Evolutionary conservation across 2,329 filamentous ascomycete species (phyloP), one percentile per base, ranked within the genome.

Genomic region (Stagonosporopsis tanaceti): DNA sequence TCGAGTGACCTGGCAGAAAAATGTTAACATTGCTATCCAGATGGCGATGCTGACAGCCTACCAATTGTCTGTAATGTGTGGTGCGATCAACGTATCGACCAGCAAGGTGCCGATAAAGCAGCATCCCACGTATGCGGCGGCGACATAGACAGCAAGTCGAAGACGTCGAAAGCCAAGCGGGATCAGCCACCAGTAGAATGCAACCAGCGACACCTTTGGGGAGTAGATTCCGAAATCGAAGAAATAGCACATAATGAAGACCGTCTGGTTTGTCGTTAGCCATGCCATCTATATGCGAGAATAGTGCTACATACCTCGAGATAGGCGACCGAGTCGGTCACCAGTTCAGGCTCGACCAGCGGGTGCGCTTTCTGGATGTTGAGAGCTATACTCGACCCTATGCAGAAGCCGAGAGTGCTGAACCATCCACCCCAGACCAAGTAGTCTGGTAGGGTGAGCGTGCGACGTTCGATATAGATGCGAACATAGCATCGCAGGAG

Each of bases 151-250:
- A 28, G 60, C 54, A 15, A 67, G 20, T 9, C 64, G 60, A n/a
- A 69, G 60, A 28, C 61, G 59, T 30, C 53, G 48, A 24, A 69
- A 67, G 1, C 64, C 60, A 17, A 32, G 25, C 32, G 65, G 66
- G n/a, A 69, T 63, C 34, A 69, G 42, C 66, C 66, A 69, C 65
- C 64, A 66, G 47, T 64, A 69, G 45, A 69, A 69, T 1, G 66
- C 57, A 5, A 66, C 52, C 3, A 69, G 45, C 3, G 66, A 64
- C 2, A 47, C 58, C 38, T 68, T 69, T 17, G 65, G 66, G 5
- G 68, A 63, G 35, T 64, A 69, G 24, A 69, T 38, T 9, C 64
- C 64, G 6, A 65, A 50, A n/a, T 69, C 62, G 47, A 69, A 68
- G 30, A 68, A 60, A 41, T 60, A 69, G 17, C 50, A 53, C 20